phyloP scores from a whole-genome alignment of 768 basidiomycete species.

The Pisolithus microcarpus region DNA sequence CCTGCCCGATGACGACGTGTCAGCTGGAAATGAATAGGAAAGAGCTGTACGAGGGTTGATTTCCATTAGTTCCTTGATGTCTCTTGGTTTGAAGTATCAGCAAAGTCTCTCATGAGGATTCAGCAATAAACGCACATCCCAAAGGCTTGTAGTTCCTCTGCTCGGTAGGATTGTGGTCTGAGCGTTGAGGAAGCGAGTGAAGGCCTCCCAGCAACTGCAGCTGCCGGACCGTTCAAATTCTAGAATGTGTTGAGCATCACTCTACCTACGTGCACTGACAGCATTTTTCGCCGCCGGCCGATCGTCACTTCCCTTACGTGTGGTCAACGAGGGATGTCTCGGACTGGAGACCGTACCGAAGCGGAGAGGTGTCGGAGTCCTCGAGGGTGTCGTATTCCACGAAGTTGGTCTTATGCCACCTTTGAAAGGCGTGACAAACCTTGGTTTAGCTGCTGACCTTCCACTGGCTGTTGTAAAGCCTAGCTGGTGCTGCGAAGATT shows the following conservation, averaged over 20 bases:
- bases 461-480: constrained; percentile 20
- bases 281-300: constrained; percentile 16
- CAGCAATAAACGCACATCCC: constrained; percentile 41
- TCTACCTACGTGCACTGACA: constrained; percentile 16
- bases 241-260: neutral
- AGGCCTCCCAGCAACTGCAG: constrained; percentile 31
- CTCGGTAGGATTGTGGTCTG: constrained; percentile 40
- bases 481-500: constrained; percentile 13
- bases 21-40: constrained; percentile 53
- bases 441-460: constrained; percentile 26
- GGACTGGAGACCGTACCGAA: constrained; percentile 5
- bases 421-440: constrained; percentile 64
- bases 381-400: neutral
- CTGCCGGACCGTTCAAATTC: constrained; percentile 15
- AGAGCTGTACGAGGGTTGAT: constrained; percentile 49
- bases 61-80: constrained; percentile 42
- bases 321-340: constrained; percentile 19
- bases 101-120: neutral
- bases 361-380: constrained; percentile 1
- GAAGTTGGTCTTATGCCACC: constrained; percentile 40
- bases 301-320: constrained; percentile 2
- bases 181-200: constrained; percentile 45
- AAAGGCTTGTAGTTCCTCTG: constrained; percentile 38
- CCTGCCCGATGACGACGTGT: constrained; percentile 24
- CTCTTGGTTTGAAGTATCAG: constrained; percentile 30